phyloP scores from a whole-genome alignment of 306 rosid species.

The Cyclanthera cordifolia region DNA sequence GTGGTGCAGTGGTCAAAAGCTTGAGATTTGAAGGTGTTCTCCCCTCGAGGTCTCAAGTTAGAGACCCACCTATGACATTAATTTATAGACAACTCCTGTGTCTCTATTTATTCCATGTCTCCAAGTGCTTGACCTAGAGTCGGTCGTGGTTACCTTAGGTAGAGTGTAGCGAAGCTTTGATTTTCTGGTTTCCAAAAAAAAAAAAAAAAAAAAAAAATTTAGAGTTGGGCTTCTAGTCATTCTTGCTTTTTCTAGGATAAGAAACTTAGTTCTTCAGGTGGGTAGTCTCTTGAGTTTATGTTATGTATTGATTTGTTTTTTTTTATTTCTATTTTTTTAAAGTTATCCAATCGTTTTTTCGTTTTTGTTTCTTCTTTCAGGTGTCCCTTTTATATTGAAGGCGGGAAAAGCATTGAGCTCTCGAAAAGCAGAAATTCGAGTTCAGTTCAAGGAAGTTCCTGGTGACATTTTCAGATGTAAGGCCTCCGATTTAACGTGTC shows the following conservation, averaged over 20 bases:
- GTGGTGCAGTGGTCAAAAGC: too few species aligned
- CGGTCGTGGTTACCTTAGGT: too few species aligned
- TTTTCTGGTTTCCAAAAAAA: too few species aligned
- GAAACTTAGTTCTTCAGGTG: not conserved
- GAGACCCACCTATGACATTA: too few species aligned
- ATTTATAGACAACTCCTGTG: too few species aligned
- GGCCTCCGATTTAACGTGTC: constrained; percentile 10
- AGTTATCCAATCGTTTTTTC: not conserved
- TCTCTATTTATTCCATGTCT: too few species aligned
- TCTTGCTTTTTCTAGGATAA: not conserved
- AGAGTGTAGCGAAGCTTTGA: too few species aligned
- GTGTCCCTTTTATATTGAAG: constrained; percentile 88
- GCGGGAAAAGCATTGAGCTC: constrained; percentile 90
- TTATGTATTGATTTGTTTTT: not conserved
- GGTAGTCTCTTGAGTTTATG: not conserved
- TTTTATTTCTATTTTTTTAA: too few species aligned
- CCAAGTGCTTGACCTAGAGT: too few species aligned
- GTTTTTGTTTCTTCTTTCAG: constrained; percentile 22
- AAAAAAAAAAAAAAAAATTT: too few species aligned
- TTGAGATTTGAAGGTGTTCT: too few species aligned
- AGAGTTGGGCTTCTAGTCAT: not conserved
- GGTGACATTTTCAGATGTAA: constrained; percentile 95
- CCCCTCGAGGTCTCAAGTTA: too few species aligned
- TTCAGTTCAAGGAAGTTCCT: constrained; percentile 96
- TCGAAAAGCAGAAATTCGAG: constrained; percentile 83